Conservation (phyloP, 2,329 filamentous ascomycete species). For the Diplodia corticola region DNA sequence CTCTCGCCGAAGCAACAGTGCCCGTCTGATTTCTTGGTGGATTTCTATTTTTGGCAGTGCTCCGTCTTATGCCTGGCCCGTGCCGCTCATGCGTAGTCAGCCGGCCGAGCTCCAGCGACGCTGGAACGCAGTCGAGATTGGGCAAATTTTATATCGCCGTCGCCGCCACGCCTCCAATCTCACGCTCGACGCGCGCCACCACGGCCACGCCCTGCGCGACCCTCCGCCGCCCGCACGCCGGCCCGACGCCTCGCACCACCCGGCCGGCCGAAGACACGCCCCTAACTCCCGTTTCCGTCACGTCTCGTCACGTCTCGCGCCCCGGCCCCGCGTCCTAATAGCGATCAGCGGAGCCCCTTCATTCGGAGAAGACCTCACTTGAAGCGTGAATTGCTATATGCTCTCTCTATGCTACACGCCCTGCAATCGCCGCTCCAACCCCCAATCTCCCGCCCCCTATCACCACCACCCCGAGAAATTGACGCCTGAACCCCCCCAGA, state of each 20-base stretch:
- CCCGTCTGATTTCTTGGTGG: constrained; percentile 23
- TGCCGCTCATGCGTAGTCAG: constrained; percentile 16
- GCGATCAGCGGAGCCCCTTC: constrained; percentile 16
- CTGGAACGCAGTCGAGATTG: constrained; percentile 16
- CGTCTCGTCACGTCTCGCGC: background rate
- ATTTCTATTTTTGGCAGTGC: constrained; percentile 20
- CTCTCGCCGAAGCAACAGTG: constrained; percentile 12
- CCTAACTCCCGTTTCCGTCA: background rate
- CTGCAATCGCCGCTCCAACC: background rate
- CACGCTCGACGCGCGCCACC: background rate
- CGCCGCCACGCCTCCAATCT: background rate
- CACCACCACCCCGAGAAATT: constrained; percentile 10
- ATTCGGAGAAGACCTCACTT: constrained; percentile 15
- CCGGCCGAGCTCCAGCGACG: constrained; percentile 11
- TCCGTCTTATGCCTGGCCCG: constrained; percentile 23
- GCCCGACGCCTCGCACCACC: background rate
- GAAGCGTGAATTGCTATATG: background rate
- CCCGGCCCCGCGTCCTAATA: background rate
- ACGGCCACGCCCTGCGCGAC: too few relatives aligned
- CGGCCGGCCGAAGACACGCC: background rate
- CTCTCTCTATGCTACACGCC: constrained; percentile 7
- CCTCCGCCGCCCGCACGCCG: background rate
- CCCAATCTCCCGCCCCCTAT: constrained; percentile 5
- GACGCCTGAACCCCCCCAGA: background rate
- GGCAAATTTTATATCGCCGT: constrained; percentile 4